Percentiles rank a stretch among this genome's conserved stretches.
Conservation (phyloP, 2,329 filamentous ascomycete species). For the Hysterium pulicare region DNA sequence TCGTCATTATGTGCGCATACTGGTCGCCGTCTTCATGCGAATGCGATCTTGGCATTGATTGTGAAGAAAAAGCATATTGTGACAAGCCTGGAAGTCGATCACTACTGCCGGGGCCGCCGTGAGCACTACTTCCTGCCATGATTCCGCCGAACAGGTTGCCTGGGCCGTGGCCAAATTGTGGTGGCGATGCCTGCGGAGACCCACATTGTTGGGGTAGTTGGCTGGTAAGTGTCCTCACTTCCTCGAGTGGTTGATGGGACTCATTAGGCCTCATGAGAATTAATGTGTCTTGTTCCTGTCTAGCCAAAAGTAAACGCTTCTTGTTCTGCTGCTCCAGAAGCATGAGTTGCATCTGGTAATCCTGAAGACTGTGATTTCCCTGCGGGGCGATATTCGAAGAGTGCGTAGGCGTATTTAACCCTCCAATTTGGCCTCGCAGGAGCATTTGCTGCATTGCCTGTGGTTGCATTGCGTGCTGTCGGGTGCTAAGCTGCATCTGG, state of each 20-base stretch:
- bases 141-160: too few species aligned
- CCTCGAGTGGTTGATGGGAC: not conserved
- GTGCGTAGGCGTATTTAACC: too few species aligned
- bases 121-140: too few species aligned
- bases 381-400: too few species aligned
- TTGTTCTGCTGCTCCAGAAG: not conserved
- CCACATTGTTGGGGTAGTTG: not conserved
- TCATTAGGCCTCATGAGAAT: not conserved
- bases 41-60: constrained; percentile 89
- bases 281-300: not conserved
- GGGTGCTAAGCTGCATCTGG: not conserved
- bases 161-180: too few species aligned
- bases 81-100: constrained; percentile 59
- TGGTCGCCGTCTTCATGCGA: constrained; percentile 80
- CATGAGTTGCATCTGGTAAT: constrained; percentile 1
- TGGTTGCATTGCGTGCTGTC: not conserved
- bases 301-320: not conserved
- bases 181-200: too few species aligned
- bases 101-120: constrained; percentile 42
- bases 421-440: not conserved
- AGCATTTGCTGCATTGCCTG: not conserved
- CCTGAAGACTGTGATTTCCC: not conserved
- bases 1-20: constrained; percentile 71
- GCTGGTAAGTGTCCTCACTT: not conserved
- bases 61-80: constrained; percentile 58